Percentiles rank a stretch among this genome's conserved stretches.
phyloP scores from a whole-genome alignment of 441 rosid species.

The Erodium trifolium region DNA sequence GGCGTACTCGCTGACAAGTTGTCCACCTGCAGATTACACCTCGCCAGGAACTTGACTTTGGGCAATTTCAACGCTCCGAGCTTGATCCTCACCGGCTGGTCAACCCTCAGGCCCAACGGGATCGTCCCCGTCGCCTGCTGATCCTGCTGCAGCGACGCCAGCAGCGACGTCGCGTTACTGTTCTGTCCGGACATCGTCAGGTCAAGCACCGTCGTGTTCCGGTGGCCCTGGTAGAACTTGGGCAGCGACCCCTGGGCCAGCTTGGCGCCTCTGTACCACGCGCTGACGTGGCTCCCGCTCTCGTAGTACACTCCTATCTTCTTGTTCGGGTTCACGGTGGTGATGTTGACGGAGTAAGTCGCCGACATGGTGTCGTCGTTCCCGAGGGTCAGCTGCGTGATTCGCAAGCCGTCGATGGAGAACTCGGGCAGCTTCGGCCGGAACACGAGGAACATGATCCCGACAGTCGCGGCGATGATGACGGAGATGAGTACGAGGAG shows the following conservation, averaged over 20 bases:
- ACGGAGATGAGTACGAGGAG: conserved; percentile 44
- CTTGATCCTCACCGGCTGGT: conserved; percentile 75
- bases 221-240: conserved; percentile 83
- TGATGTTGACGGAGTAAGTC: conserved; percentile 54
- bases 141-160: conserved; percentile 32
- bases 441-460: conserved; percentile 65
- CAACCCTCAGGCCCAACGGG: conserved; percentile 56
- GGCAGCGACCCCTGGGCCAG: conserved; percentile 72
- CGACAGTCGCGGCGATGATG: conserved; percentile 33
- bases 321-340: conserved; percentile 65
- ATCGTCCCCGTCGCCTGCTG: conserved; percentile 40
- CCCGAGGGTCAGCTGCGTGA: conserved; percentile 41
- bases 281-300: conserved; percentile 63
- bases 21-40: conserved; percentile 54
- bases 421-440: conserved; percentile 72
- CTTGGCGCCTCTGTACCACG: conserved; percentile 37
- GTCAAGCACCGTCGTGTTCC: conserved; percentile 58
- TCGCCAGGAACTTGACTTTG: conserved; percentile 51
- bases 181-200: conserved; percentile 50
- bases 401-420: conserved; percentile 47
- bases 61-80: conserved; percentile 65
- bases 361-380: conserved; percentile 36
- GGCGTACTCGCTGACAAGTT: conserved; percentile 34
- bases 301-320: conserved; percentile 74
- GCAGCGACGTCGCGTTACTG: conserved; percentile 39